These are phyloP conservation scores for Thinopyrum elongatum DNA, from an alignment of 176 grass and related monocot species.

Conservation along the genomic window DNA sequence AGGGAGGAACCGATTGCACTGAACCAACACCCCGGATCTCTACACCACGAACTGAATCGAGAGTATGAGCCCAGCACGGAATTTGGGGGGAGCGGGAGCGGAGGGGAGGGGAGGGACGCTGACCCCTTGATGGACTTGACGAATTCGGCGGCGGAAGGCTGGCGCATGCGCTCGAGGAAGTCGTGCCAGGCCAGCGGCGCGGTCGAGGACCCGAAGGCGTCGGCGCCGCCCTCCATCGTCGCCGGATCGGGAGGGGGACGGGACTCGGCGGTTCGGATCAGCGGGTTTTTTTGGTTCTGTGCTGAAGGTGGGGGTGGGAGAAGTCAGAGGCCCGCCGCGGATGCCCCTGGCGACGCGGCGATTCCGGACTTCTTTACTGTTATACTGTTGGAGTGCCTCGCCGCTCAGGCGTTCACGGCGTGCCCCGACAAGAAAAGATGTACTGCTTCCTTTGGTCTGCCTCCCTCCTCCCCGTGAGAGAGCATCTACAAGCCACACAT, in stretches of 20 bases:
- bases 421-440: neutral
- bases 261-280: slow-evolving; percentile 15
- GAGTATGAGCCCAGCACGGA: neutral
- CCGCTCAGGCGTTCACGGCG: neutral
- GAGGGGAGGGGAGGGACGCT: neutral
- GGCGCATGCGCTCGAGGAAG: slow-evolving; percentile 96
- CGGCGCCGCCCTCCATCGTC: slow-evolving; percentile 72
- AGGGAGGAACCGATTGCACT: neutral
- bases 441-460: neutral
- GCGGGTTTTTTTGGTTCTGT: neutral
- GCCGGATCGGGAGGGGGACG: slow-evolving; percentile 22
- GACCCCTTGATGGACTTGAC: slow-evolving; percentile 98
- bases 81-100: neutral
- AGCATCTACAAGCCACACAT: no score
- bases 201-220: slow-evolving; percentile 67
- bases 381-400: slow-evolving; percentile 2
- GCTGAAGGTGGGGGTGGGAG: neutral
- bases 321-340: slow-evolving; percentile 41
- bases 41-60: neutral
- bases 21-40: slow-evolving; percentile 20
- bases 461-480: neutral
- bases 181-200: slow-evolving; percentile 95
- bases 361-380: slow-evolving; percentile 28
- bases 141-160: slow-evolving; percentile 89
- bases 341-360: slow-evolving; percentile 17